phyloP scores from a whole-genome alignment of 129 eudicot genomes.

The Rutidosis leptorrhynchoides region DNA sequence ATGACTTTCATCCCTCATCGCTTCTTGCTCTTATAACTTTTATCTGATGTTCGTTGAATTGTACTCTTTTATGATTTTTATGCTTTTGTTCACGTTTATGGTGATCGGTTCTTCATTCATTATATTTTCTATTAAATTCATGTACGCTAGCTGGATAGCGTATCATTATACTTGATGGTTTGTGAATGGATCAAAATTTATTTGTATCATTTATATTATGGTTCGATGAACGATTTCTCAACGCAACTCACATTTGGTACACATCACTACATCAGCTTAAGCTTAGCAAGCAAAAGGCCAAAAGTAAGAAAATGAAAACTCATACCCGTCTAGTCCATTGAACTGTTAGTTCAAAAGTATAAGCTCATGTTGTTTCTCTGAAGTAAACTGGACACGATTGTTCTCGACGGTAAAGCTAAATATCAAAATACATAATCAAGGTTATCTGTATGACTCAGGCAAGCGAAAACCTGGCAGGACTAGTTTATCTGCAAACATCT shows the following conservation, averaged over 20 bases:
- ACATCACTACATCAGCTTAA: background rate
- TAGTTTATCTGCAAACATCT: conserved; percentile 84
- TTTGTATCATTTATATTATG: too few relatives aligned
- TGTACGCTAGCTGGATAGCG: too few relatives aligned
- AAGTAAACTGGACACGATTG: background rate
- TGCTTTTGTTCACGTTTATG: too few relatives aligned
- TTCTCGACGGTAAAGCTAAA: conserved; percentile 13
- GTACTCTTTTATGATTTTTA: too few relatives aligned
- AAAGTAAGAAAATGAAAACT: background rate
- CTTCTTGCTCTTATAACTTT: too few relatives aligned
- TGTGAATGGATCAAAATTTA: too few relatives aligned
- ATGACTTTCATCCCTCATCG: too few relatives aligned
- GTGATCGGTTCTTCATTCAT: too few relatives aligned
- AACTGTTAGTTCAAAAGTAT: conserved; percentile 15
- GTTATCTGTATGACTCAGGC: conserved; percentile 67
- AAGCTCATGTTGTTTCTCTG: conserved; percentile 7
- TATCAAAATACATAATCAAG: conserved; percentile 10
- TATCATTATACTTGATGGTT: too few relatives aligned
- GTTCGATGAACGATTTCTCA: too few relatives aligned
- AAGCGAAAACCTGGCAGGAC: conserved; percentile 74
- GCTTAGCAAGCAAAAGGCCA: background rate
- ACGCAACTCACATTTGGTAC: background rate
- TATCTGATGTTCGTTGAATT: too few relatives aligned
- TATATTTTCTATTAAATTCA: too few relatives aligned
- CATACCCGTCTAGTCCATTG: background rate